Percentiles rank a stretch among this genome's conserved stretches.
Evolutionary conservation across 2,329 filamentous ascomycete genomes (phyloP).

Genomic region (Arthroderma uncinatum): DNA sequence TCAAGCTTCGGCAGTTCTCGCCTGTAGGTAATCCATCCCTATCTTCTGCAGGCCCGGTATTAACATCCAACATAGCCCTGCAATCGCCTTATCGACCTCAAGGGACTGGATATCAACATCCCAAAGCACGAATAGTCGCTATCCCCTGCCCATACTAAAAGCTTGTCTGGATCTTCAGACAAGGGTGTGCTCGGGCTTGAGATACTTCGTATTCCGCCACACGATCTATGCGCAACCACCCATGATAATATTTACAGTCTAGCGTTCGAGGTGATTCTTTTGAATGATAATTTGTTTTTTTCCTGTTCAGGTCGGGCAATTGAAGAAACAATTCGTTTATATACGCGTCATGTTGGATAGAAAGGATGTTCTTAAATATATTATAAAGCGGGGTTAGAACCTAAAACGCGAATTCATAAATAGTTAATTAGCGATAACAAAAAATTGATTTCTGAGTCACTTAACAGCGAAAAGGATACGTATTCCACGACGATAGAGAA

Average conservation of each 20-base stretch:
- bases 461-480: neutral
- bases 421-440: neutral
- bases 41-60: constrained; percentile 4
- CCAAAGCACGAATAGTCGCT: neutral
- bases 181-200: neutral
- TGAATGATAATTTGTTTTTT: neutral
- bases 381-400: neutral
- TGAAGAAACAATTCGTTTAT: neutral
- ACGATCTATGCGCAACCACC: neutral
- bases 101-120: constrained; percentile 20
- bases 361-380: neutral
- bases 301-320: neutral
- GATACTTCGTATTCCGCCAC: neutral
- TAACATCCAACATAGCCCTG: constrained; percentile 40
- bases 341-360: neutral
- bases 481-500: neutral
- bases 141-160: neutral
- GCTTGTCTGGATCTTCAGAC: neutral
- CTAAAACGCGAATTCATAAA: neutral
- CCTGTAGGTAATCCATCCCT: constrained; percentile 48
- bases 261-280: neutral
- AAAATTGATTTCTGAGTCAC: neutral
- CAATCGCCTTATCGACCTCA: constrained; percentile 54
- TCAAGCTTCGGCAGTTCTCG: constrained; percentile 75
- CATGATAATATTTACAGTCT: too few species aligned